Evolutionary conservation across 495 filamentous ascomycete genomes (phyloP).

Genomic region (Lasiosphaeris hirsuta): DNA sequence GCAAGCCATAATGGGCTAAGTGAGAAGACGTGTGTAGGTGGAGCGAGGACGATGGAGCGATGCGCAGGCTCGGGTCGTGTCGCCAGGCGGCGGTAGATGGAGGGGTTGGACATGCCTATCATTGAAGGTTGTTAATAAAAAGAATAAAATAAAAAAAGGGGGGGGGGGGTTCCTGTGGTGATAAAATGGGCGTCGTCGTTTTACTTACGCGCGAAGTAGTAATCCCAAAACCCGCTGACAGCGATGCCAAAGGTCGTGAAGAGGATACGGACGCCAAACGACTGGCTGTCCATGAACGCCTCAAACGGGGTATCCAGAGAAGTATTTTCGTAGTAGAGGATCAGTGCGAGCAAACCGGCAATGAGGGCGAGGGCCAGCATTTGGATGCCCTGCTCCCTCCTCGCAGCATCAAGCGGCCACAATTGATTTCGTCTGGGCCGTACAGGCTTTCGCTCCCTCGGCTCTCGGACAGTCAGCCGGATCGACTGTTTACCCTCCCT

Average conservation of each 20-base stretch:
- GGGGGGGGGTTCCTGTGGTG: no score
- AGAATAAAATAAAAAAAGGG: no score
- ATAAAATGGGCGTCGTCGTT: no score
- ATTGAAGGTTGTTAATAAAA: no score
- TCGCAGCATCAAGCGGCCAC: no score
- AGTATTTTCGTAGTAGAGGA: slow-evolving; percentile 40
- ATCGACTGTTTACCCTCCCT: not conserved
- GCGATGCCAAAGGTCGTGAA: slow-evolving; percentile 37
- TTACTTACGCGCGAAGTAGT: slow-evolving; percentile 4
- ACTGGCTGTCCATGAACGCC: slow-evolving; percentile 41
- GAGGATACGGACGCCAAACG: slow-evolving; percentile 42
- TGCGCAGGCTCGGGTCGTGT: no score
- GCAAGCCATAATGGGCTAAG: not conserved
- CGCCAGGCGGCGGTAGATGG: not conserved
- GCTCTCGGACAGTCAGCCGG: not conserved
- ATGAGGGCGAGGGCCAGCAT: slow-evolving; percentile 22
- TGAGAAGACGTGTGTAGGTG: slow-evolving; percentile 5
- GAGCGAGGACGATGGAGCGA: not conserved
- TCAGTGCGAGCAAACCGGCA: slow-evolving; percentile 29
- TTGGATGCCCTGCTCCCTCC: not conserved
- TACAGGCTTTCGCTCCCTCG: not conserved
- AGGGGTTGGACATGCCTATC: not conserved
- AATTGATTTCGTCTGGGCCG: not conserved
- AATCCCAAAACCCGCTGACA: slow-evolving; percentile 16
- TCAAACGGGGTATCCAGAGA: slow-evolving; percentile 36